Conservation (phyloP, 148 eudicot genomes). For the Euryodendron excelsum region DNA sequence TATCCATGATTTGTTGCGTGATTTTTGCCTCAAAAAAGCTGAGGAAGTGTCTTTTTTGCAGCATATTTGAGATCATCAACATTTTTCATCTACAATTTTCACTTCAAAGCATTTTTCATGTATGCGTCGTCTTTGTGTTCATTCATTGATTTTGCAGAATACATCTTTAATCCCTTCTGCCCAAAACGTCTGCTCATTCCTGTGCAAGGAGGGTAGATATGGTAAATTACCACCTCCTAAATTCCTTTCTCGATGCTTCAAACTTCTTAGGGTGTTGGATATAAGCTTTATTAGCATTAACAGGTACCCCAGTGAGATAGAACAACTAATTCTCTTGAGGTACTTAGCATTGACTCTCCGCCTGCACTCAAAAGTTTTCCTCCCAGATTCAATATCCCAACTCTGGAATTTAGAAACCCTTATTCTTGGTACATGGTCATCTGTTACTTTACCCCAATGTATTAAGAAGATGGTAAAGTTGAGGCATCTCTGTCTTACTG, state of each 20-base stretch:
- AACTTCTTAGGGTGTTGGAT: slow-evolving; percentile 18
- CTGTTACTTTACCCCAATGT: not conserved
- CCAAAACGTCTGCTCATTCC: too few relatives aligned
- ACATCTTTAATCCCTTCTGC: not conserved
- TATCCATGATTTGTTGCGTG: slow-evolving; percentile 39
- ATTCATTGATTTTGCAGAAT: not conserved
- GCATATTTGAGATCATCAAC: not conserved
- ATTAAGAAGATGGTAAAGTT: slow-evolving; percentile 1
- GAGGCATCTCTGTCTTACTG: slow-evolving; percentile 6
- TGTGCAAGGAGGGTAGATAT: too few relatives aligned
- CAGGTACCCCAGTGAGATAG: not conserved
- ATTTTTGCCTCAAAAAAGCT: slow-evolving; percentile 31
- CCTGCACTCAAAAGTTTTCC: too few relatives aligned
- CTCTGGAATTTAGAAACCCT: slow-evolving; percentile 20
- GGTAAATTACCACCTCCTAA: not conserved
- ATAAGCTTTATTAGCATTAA: not conserved
- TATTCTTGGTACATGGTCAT: not conserved
- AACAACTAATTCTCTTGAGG: slow-evolving; percentile 13
- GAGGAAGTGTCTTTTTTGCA: slow-evolving; percentile 24
- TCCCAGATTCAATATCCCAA: not conserved
- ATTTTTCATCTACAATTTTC: not conserved
- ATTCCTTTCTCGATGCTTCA: not conserved
- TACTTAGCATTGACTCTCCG: not conserved
- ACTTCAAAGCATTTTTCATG: not conserved
- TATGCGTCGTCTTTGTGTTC: not conserved